Percentiles rank a stretch among this genome's conserved stretches.
Conservation (phyloP, 768 basidiomycete genomes). For the Podaxis mareebaensis region DNA sequence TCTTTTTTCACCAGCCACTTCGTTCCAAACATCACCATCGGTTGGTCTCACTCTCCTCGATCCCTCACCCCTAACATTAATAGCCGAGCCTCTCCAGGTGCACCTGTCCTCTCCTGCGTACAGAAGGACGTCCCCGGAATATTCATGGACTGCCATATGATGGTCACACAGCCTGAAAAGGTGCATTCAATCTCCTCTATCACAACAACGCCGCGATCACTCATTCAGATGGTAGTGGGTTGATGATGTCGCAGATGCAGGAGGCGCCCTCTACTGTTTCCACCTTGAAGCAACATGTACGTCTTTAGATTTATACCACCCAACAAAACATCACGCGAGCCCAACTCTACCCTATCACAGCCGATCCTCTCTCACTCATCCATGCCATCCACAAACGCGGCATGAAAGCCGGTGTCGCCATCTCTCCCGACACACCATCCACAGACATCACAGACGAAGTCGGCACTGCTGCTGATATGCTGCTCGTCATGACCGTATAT, state of each 20-base stretch:
- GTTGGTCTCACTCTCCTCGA: constrained; percentile 38
- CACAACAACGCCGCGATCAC: not conserved
- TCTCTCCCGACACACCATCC: constrained; percentile 93
- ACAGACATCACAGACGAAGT: constrained; percentile 85
- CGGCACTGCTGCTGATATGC: constrained; percentile 85
- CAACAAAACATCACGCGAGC: not conserved
- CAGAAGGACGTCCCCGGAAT: constrained; percentile 87
- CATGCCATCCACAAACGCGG: constrained; percentile 73
- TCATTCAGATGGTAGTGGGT: constrained; percentile 71
- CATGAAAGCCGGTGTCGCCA: constrained; percentile 96
- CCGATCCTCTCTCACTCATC: constrained; percentile 76
- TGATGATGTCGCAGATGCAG: constrained; percentile 91
- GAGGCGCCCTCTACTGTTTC: constrained; percentile 94
- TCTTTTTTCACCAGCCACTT: constrained; percentile 67
- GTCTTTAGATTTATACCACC: constrained; percentile 25
- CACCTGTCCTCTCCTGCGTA: constrained; percentile 85
- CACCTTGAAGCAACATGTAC: constrained; percentile 91
- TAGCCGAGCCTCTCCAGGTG: constrained; percentile 49
- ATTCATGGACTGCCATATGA: constrained; percentile 99
- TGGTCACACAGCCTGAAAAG: constrained; percentile 93
- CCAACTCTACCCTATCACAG: constrained; percentile 29
- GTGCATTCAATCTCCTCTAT: constrained; percentile 36
- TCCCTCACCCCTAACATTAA: not conserved
- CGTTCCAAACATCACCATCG: constrained; percentile 99
- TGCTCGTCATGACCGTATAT: constrained; percentile 98